A percentile compares a stretch with the other conserved stretches of the same genome.
Conservation (phyloP, 208 protist genomes). For the Trypanosoma lewisi region DNA sequence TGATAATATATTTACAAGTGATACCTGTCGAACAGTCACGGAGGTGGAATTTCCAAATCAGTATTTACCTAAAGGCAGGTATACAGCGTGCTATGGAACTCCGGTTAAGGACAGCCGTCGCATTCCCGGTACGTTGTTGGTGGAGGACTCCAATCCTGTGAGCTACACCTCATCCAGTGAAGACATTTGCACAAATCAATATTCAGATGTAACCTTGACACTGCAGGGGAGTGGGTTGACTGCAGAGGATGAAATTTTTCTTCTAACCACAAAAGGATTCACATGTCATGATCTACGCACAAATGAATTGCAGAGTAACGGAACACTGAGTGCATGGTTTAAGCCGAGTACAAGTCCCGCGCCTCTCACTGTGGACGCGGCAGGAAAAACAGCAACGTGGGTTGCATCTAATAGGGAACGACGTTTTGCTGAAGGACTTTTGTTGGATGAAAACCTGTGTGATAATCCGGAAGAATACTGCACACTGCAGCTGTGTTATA, state of each 20-base stretch:
- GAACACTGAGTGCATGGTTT: conserved; percentile 56
- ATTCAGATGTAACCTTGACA: conserved; percentile 48
- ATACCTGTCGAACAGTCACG: conserved; percentile 52
- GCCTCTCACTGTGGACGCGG: conserved; percentile 38
- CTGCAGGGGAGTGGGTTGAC: conserved; percentile 63
- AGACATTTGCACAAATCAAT: conserved; percentile 78
- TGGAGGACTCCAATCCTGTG: conserved; percentile 64
- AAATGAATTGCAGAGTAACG: conserved; percentile 46
- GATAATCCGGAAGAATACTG: conserved; percentile 42
- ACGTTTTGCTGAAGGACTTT: conserved; percentile 65
- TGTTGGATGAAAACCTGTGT: conserved; percentile 58
- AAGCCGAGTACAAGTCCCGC: conserved; percentile 58
- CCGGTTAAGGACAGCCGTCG: conserved; percentile 37
- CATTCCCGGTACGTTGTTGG: conserved; percentile 56
- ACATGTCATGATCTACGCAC: conserved; percentile 84
- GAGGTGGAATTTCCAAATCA: conserved; percentile 66
- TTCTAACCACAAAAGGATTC: conserved; percentile 68
- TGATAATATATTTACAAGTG: conserved; percentile 46
- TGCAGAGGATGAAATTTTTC: conserved; percentile 54
- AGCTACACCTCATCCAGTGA: conserved; percentile 33
- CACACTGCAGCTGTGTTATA: conserved; percentile 84
- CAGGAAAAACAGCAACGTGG: conserved; percentile 50
- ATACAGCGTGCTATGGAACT: conserved; percentile 80
- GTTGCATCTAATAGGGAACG: conserved; percentile 55
- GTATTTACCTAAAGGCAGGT: conserved; percentile 58